Evolutionary conservation across 495 filamentous ascomycete genomes (phyloP).

Genomic region (Penicillium paxilli): DNA sequence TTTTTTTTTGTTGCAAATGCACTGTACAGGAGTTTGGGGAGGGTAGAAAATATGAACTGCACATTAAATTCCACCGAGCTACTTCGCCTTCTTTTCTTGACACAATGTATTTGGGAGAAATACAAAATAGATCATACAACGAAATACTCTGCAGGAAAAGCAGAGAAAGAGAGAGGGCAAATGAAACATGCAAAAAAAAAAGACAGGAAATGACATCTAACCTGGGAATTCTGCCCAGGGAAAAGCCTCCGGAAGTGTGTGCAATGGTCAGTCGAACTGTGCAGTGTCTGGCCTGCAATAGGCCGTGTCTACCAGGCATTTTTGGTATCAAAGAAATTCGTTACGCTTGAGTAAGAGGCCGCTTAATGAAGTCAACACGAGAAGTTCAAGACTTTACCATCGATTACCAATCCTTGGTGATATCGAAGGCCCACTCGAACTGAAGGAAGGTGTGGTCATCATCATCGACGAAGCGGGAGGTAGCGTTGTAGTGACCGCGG

Average conservation of each 20-base stretch:
- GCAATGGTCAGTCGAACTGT: conserved; percentile 9
- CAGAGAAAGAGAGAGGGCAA: neutral
- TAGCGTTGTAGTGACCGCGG: conserved; percentile 82
- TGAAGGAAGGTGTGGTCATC: conserved; percentile 81
- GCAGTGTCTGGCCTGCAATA: conserved; percentile 11
- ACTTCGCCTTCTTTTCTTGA: neutral
- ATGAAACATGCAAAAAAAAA: conserved; percentile 6
- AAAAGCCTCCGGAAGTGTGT: neutral
- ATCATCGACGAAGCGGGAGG: conserved; percentile 88
- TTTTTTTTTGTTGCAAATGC: conserved; percentile 14
- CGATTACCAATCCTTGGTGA: conserved; percentile 82
- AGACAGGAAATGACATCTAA: conserved; percentile 8
- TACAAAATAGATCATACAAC: neutral
- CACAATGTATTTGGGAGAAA: conserved; percentile 8
- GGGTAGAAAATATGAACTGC: conserved; percentile 12
- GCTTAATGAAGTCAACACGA: conserved; percentile 30
- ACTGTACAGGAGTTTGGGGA: conserved; percentile 36
- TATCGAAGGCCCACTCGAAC: conserved; percentile 94
- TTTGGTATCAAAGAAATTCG: conserved; percentile 33
- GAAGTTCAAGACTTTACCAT: conserved; percentile 8
- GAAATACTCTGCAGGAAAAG: neutral
- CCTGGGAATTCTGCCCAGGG: neutral
- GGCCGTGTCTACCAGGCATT: conserved; percentile 25
- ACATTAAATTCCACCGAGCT: conserved; percentile 25
- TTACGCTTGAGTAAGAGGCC: conserved; percentile 32